phyloP scores from a whole-genome alignment of 2,329 filamentous ascomycete species.

The Cladophialophora psammophila region DNA sequence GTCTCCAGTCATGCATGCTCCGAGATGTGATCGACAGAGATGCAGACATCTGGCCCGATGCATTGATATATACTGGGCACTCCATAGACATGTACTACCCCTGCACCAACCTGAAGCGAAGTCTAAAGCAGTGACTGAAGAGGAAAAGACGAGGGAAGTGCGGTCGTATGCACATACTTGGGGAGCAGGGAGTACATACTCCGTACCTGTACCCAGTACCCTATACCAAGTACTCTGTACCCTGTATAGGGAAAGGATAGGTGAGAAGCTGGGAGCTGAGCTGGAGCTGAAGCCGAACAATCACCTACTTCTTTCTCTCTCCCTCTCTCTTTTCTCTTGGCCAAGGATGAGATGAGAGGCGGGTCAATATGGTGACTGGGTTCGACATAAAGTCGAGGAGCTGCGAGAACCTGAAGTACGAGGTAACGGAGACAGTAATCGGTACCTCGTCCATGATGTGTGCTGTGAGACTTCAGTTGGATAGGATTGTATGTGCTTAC shows the following conservation, averaged over 20 bases:
- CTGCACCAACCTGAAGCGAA: constrained; percentile 6
- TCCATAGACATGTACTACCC: not conserved
- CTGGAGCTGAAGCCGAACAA: not conserved
- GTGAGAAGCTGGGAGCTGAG: not conserved
- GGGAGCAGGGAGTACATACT: too few relatives aligned
- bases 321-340: not conserved
- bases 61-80: not conserved
- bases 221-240: too few relatives aligned
- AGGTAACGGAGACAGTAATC: not conserved
- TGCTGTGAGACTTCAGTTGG: not conserved
- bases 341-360: not conserved
- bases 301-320: not conserved
- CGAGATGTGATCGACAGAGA: constrained; percentile 12
- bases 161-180: not conserved
- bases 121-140: not conserved
- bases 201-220: too few relatives aligned
- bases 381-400: not conserved
- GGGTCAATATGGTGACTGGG: not conserved
- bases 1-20: constrained; percentile 8
- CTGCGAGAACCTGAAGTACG: not conserved
- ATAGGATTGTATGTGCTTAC: not conserved
- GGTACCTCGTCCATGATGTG: too few relatives aligned
- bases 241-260: too few relatives aligned
- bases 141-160: not conserved
- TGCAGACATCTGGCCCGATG: not conserved